Evolutionary conservation across 139 green algal species (phyloP), one percentile per base, ranked within the genome.

Genomic region (Pseudopediastrum boryanum): DNA sequence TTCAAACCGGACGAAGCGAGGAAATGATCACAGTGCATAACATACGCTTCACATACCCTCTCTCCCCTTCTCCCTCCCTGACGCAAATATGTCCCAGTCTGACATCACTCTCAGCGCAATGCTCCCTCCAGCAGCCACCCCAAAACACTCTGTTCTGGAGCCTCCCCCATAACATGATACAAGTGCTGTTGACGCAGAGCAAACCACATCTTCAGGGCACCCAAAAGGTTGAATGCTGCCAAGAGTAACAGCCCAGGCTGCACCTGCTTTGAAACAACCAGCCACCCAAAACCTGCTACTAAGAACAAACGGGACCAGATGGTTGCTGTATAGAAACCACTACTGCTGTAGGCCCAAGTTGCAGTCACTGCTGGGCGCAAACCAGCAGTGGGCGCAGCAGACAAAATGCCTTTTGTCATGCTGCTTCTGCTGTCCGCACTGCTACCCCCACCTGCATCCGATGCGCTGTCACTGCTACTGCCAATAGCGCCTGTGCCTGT

Each of bases 291-390:
- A 6, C 38, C 25, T 7, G 29, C 74, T 9, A 72, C 59, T 27
- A 89, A 73, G 36, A 58, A 43, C 23, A 86, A 19, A 10, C 84
- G 74, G 0, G 76, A 81, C 77, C 76, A 83, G 10, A 89, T 66
- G 25, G 77, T 84, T 6, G 84, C 77, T 2, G 44, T 50, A 65
- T 86, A 89, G 61, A 89, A 89, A n/a, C 84, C 79, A 29, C 33
- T 72, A 46, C 44, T 67, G 19, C 36, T 51, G 46, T 52, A 81
- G 41, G 66, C 19, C 73, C 59, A 80, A 23, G 39, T 70, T 13
- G 66, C 23, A 56, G 39, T 10, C 25, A 56, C 46, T 12, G 13
- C 13, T 56, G 46, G 13, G 46, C 46, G 13, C 12, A 16, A 12
- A 65, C 9, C 54, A 13, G 54, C 54, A 13, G 61, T 35, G 27